Evolutionary conservation across 208 protist species (phyloP).

Genomic region (Entamoeba invadens): DNA sequence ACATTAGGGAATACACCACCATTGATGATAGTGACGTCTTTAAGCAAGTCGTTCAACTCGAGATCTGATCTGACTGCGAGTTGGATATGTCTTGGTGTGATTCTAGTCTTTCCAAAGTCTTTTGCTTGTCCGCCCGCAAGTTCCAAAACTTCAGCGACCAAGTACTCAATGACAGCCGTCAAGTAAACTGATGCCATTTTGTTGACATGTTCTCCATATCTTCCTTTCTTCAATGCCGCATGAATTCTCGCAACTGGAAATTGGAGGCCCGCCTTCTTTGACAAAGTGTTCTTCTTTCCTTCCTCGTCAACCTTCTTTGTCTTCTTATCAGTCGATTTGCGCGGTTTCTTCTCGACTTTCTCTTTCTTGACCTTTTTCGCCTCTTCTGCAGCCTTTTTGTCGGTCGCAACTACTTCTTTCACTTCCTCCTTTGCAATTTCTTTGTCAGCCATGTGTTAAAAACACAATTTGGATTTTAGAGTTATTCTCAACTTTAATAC

Average conservation of each 20-base stretch:
- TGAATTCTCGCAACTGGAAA: slow-evolving; percentile 67
- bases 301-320: neutral
- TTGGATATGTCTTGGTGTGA: slow-evolving; percentile 71
- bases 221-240: slow-evolving; percentile 75
- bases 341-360: no score
- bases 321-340: neutral
- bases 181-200: slow-evolving; percentile 86
- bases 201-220: slow-evolving; percentile 80
- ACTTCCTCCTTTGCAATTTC: no score
- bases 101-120: no score
- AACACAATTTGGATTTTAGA: no score
- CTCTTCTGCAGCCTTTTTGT: no score
- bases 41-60: slow-evolving; percentile 70
- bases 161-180: no score
- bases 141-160: slow-evolving; percentile 73
- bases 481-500: no score
- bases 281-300: neutral
- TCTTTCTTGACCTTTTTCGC: no score
- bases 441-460: no score
- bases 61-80: slow-evolving; percentile 71
- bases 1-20: no score
- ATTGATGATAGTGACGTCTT: slow-evolving; percentile 67
- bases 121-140: slow-evolving; percentile 68
- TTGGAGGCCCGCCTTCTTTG: neutral
- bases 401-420: no score